A percentile compares a stretch with the other conserved stretches of the same genome.
Evolutionary conservation across 495 filamentous ascomycete genomes (phyloP).

Genomic region (Venustampulla echinocandica): DNA sequence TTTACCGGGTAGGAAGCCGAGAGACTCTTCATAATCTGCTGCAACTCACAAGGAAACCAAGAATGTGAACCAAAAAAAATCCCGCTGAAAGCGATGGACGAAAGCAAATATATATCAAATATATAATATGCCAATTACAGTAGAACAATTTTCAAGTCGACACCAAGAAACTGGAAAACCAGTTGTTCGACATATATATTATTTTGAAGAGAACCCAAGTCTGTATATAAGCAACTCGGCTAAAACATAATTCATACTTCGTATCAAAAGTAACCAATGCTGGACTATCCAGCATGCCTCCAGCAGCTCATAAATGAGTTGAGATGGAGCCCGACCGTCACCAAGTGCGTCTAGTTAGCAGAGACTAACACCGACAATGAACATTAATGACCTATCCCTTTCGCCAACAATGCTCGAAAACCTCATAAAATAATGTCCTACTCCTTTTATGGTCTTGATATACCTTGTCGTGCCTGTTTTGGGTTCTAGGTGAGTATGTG

Average conservation of each 20-base stretch:
- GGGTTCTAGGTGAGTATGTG: not conserved
- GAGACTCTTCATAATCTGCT: too few species aligned
- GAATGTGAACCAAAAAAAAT: too few species aligned
- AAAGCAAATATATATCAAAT: too few species aligned
- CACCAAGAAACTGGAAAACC: too few species aligned
- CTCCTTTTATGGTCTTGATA: conserved; percentile 15
- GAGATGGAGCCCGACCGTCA: not conserved
- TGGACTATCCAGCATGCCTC: not conserved
- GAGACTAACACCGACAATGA: not conserved
- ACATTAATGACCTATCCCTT: conserved; percentile 1
- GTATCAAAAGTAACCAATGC: not conserved
- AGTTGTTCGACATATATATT: too few species aligned
- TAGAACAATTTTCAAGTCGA: too few species aligned
- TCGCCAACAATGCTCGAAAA: conserved; percentile 5
- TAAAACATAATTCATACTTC: not conserved
- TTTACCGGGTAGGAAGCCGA: too few species aligned
- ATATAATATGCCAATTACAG: too few species aligned
- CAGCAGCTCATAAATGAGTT: not conserved
- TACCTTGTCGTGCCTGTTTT: conserved; percentile 22
- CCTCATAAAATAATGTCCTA: not conserved
- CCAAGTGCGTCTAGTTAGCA: not conserved
- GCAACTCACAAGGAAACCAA: too few species aligned
- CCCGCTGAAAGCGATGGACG: too few species aligned
- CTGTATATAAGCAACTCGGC: not conserved
- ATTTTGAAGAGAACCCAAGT: too few species aligned